Base-by-base conservation (phyloP, 1,139 yeast species). In the Candida sp. region DNA sequence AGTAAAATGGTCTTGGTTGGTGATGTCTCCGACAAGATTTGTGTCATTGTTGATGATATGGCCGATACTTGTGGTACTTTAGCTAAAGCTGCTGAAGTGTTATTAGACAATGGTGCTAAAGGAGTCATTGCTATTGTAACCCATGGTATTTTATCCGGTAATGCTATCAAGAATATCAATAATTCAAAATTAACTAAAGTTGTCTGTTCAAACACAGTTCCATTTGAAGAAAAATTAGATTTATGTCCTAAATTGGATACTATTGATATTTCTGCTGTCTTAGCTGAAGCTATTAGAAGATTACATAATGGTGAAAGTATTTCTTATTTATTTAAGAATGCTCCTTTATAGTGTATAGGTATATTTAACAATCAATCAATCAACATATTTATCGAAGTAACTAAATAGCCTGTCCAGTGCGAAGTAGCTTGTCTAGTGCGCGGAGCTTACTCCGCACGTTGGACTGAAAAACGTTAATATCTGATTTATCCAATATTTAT, bases 61-160 rank as follows among this genome's bases (percentile, higher is more conserved):
- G 99, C 98, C 40, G 99, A 93, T 63, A 93, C 99, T 21, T 93
- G 98, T 70, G 98, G 98, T 47, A 93, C 99, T 4, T 73, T 93
- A 53, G 95, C 91, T 49, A 93, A 91, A 69, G 98, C 99, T 35
- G 97, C 97, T 22, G 97, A 91, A 55, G 84, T 93, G 5, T 72
- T 93, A 47, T 66, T 91, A 49, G 87, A 82, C 39, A 86, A 90
- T 58, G 84, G 83, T 22, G 98, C 98, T 19, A 72, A 80, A 54
- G 75, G 84, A 47, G 98, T 93, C 37, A 85, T 93, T 57, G 98
- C 98, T 37, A 87, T 93, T 50, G 97, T 93, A 29, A 93, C 99
- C 4, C 99, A 93, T 64, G 99, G 98, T 42, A 87, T 93, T 34
- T 76, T 93, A 49, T 83, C 95, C 21, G 96, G 96, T 45, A 83